A percentile compares a stretch with the other conserved stretches of the same genome.
Conservation (phyloP, 768 basidiomycete genomes). For the Suillus subalutaceus region DNA sequence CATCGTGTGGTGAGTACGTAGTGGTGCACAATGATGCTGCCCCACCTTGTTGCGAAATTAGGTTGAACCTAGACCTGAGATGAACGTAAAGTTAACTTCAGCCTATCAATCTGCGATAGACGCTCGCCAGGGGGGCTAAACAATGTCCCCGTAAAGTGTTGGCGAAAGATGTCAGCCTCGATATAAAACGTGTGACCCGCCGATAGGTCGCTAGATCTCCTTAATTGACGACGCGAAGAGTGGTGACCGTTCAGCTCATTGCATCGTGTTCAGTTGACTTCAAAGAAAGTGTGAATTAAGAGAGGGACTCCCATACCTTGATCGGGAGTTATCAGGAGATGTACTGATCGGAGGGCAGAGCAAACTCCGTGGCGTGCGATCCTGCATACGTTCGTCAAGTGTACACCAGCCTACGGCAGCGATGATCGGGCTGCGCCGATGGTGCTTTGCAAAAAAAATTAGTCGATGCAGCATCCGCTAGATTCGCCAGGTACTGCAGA, state of each 20-base stretch:
- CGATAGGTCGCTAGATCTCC: neutral
- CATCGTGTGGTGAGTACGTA: neutral
- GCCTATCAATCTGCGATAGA: constrained; percentile 1
- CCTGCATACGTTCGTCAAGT: neutral
- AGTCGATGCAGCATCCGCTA: neutral
- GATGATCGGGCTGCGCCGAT: neutral
- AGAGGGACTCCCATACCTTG: neutral
- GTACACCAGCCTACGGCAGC: neutral
- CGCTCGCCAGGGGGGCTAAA: neutral
- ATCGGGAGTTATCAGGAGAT: neutral
- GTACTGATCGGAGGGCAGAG: neutral
- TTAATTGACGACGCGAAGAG: neutral
- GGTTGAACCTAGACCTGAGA: neutral
- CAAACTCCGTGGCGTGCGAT: neutral
- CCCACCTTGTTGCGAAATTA: constrained; percentile 1
- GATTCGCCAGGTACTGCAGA: constrained; percentile 2
- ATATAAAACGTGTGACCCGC: neutral
- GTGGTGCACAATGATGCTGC: constrained; percentile 1
- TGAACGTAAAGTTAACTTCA: neutral
- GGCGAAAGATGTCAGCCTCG: neutral
- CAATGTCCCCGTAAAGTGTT: neutral
- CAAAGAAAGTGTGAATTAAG: neutral
- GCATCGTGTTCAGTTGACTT: neutral
- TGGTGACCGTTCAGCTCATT: neutral
- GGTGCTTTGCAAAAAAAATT: neutral